Percentiles rank a stretch among this genome's conserved stretches.
Evolutionary conservation across 2,329 filamentous ascomycete genomes (phyloP).

Genomic region (Botrytis cinerea): DNA sequence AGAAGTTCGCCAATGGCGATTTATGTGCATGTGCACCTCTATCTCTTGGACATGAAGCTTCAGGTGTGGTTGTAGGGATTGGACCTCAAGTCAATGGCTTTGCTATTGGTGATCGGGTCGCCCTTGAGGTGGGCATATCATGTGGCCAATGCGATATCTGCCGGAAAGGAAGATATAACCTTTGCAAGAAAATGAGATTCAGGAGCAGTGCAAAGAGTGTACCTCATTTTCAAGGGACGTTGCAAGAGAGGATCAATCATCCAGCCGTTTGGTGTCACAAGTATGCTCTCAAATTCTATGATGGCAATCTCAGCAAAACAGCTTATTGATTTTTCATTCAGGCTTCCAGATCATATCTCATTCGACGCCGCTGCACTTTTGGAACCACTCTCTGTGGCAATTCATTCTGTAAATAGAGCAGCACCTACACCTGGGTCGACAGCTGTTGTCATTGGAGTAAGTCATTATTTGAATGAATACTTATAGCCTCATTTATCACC

Average conservation of each 20-base stretch:
- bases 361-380: conserved; percentile 62
- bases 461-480: not conserved
- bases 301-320: not conserved
- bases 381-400: conserved; percentile 62
- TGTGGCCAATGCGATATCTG: conserved; percentile 89
- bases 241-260: conserved; percentile 64
- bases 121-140: conserved; percentile 88
- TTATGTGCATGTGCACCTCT: conserved; percentile 66
- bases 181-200: conserved; percentile 63
- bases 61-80: conserved; percentile 58
- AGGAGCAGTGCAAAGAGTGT: conserved; percentile 62
- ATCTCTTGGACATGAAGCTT: conserved; percentile 65
- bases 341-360: conserved; percentile 59
- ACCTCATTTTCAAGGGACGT: conserved; percentile 64
- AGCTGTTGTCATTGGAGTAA: conserved; percentile 61
- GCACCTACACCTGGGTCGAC: conserved; percentile 54
- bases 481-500: not conserved
- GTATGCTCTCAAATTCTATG: conserved; percentile 43
- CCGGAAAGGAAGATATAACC: conserved; percentile 75
- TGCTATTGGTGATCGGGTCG: conserved; percentile 57
- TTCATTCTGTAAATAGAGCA: conserved; percentile 61
- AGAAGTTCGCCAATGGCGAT: conserved; percentile 71
- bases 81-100: conserved; percentile 56
- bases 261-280: conserved; percentile 64
- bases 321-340: conserved; percentile 36